phyloP scores from a whole-genome alignment of 306 rosid species.

The Betula pendula region DNA sequence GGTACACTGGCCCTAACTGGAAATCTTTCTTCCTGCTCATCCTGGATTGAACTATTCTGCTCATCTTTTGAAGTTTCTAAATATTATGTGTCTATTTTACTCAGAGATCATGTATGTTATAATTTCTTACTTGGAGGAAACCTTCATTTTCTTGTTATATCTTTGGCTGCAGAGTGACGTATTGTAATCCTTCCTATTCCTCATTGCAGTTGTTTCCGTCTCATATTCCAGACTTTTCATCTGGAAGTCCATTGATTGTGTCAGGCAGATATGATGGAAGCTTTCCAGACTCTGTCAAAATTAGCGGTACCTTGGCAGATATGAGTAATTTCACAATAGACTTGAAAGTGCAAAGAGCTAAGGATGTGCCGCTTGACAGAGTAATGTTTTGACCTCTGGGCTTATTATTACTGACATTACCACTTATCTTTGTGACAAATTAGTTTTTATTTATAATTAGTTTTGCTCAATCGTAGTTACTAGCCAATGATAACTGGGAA shows the following conservation, averaged over 20 bases:
- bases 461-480: conserved; percentile 7
- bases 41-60: conserved; percentile 9
- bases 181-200: conserved; percentile 11
- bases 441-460: conserved; percentile 4
- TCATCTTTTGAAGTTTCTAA: neutral
- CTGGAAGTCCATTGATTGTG: conserved; percentile 66
- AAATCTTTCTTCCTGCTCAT: conserved; percentile 10
- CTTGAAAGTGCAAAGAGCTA: conserved; percentile 65
- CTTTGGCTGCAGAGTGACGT: conserved; percentile 7
- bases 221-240: conserved; percentile 74
- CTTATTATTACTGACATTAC: conserved; percentile 5
- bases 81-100: conserved; percentile 13
- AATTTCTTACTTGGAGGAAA: neutral
- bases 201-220: conserved; percentile 70
- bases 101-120: conserved; percentile 11
- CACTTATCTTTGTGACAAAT: conserved; percentile 11
- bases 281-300: conserved; percentile 61
- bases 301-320: conserved; percentile 73
- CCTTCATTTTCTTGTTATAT: neutral
- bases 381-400: conserved; percentile 45
- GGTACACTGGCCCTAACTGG: conserved; percentile 42
- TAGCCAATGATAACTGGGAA: neutral
- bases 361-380: conserved; percentile 71
- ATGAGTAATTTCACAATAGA: conserved; percentile 56
- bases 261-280: conserved; percentile 87